A percentile compares a stretch with the other conserved stretches of the same genome.
phyloP scores from a whole-genome alignment of 768 basidiomycete genomes.

The Naematelia aurantialba region DNA sequence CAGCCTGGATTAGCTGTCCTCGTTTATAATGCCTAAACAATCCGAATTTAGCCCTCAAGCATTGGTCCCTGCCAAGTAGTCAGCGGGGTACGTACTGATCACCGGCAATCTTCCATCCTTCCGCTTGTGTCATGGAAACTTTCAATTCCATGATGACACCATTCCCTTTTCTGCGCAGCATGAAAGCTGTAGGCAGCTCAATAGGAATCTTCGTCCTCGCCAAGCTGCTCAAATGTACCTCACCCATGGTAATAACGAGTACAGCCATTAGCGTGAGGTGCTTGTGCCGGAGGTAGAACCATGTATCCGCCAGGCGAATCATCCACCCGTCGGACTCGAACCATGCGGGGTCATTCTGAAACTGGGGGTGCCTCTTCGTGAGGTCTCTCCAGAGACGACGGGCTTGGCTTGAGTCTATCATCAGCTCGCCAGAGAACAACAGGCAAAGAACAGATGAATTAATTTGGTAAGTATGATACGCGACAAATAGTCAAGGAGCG shows the following conservation, averaged over 20 bases:
- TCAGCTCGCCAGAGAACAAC: background rate
- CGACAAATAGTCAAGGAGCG: no score
- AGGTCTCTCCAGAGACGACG: background rate
- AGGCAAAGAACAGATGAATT: no score
- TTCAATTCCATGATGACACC: background rate
- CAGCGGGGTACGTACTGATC: background rate
- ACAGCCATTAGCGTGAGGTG: background rate
- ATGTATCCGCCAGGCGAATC: background rate
- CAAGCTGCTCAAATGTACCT: background rate
- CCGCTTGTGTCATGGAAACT: background rate
- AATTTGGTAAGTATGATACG: no score
- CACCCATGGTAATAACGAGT: background rate
- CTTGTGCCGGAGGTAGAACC: background rate
- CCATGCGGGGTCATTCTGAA: background rate
- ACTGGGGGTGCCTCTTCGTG: background rate
- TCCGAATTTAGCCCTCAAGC: no score
- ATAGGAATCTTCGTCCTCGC: background rate
- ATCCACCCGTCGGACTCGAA: background rate
- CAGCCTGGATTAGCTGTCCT: background rate
- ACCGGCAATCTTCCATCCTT: background rate
- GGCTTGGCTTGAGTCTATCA: background rate
- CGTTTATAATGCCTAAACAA: background rate
- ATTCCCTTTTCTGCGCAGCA: background rate
- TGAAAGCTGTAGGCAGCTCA: background rate
- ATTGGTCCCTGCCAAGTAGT: background rate